Base-by-base conservation (phyloP, 2,329 filamentous ascomycete genomes). In the Fusarium albidum region DNA sequence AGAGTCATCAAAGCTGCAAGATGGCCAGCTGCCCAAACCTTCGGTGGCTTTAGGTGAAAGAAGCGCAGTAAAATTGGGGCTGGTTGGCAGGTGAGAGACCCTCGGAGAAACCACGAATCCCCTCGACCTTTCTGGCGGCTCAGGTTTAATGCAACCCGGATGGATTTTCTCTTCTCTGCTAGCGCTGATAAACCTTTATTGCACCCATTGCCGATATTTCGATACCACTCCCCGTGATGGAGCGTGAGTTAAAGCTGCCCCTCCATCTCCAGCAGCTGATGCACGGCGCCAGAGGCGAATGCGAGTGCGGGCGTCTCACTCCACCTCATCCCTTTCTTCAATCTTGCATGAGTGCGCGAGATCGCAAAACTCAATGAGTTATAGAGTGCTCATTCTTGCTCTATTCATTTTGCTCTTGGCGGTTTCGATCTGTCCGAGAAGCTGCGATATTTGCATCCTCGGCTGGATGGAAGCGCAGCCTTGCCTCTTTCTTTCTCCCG, bases 271-370 rank as follows among this genome's bases (percentile, higher is more conserved):
- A 31, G n/a, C 11, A 12, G n/a, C 5, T n/a, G 48, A 39, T 39
- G 34, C 34, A 28, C 41, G 13, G 25, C 15, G 21, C 13, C 11
- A 27, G n/a, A 59, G 44, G 55, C 59, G 59, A 61, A 29, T 61
- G 59, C 58, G 59, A 59, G 40, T 25, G 59, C 49, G 59, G 55
- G 13, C 18, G 39, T 21, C 9, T 28, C 32, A 38, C 55, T 62
- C 55, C 55, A 61, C 55, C 15, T 9, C 35, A 32, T 49, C 47
- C 33, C 33, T 28, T n/a, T 41, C 29, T 18, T 34, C 31, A n/a
- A 41, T 9, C 21, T 14, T 27, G 39, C 15, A 21, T 47, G 25
- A n/a, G 17, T 28, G 34, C 39, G 17, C 13, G 44, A 42, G 37
- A 35, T 25, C 14, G 15, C 25, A 14, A 28, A 18, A 35, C 14